Base-by-base conservation (phyloP, 2,329 filamentous ascomycete species). In the Fusarium luffae region DNA sequence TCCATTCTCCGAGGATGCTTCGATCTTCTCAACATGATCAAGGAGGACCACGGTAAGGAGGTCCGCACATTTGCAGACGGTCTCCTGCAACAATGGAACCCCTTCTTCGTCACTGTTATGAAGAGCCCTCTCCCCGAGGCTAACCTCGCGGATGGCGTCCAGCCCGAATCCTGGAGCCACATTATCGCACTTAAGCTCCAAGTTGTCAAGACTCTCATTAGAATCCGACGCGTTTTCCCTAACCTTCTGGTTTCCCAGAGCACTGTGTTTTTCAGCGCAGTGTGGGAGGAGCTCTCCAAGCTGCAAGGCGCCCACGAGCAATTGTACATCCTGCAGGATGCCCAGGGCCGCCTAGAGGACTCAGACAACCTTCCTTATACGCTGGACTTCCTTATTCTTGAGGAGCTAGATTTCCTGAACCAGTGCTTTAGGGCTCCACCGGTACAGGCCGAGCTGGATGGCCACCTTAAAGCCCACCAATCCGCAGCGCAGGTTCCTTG, bases 361-460 rank as follows among this genome's bases (percentile, higher is more conserved):
- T 89, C 92, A 5, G 95, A 99, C 77, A 90, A 90, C 43, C 85
- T 99, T n/a, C 94, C 95, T 0, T 98, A 97, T 80, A 97, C 94
- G 2, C 85, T 99, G 25, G 96, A 99, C 80, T 96, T 97, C 76
- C 86, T 99, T 54, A 90, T 98, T 5, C 84, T 98, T 10, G 96
- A 99, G 79, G 94, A 98, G 79, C 85, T 99, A 25, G 96, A 99
- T 80, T 94, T 98, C 76, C 88, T 99, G 77, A 96, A 97, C 80
- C 91, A 94, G 61, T 94, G 94, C 78, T 86, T 99, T 69, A 90
- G 93, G 69, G 95, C 95, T 9, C 90, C 93, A 6, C 93, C 93
- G 0, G 94, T 99, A 3, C 92, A 94, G 72, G 90, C 93, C 68
- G 93, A 98, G 79, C 88, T 99, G n/a, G 91, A 95, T 71, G 87